Percentiles rank a stretch among this genome's conserved stretches.
Evolutionary conservation across 176 grass and related monocot species (phyloP).

Genomic region (Coix lacrymajobi): DNA sequence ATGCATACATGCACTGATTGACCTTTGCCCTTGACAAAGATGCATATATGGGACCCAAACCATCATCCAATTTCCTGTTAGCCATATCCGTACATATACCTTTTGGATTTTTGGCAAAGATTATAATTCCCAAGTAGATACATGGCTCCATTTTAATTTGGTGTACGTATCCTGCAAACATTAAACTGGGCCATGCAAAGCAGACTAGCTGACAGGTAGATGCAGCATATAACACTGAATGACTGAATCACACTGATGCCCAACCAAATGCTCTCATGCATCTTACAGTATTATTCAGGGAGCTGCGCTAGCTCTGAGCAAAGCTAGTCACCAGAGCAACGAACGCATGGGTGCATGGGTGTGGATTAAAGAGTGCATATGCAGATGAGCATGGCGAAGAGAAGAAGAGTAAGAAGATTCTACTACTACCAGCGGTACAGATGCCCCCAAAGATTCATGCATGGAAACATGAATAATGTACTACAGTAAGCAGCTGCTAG

Average conservation of each 20-base stretch:
- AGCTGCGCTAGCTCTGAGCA: background rate
- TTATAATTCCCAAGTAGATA: background rate
- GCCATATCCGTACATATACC: background rate
- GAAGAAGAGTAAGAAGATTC: conserved; percentile 10
- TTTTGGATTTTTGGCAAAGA: background rate
- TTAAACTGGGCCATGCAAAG: background rate
- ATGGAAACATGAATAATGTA: background rate
- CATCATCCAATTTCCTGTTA: background rate
- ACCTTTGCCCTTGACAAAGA: conserved; percentile 1
- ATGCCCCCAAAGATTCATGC: background rate
- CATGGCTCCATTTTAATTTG: background rate
- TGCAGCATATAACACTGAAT: background rate
- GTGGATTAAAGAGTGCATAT: background rate
- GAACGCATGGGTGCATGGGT: conserved; percentile 4
- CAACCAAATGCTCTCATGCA: background rate
- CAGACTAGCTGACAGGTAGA: background rate
- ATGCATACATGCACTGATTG: background rate
- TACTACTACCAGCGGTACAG: background rate
- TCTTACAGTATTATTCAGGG: background rate
- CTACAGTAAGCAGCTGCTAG: background rate
- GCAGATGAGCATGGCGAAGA: background rate
- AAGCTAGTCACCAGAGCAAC: background rate
- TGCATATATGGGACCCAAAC: background rate
- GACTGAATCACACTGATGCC: conserved; percentile 1
- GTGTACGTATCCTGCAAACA: background rate